Percentiles rank a stretch among this genome's conserved stretches.
phyloP scores from a whole-genome alignment of 2,329 filamentous ascomycete species.

The Fusarium equiseti region DNA sequence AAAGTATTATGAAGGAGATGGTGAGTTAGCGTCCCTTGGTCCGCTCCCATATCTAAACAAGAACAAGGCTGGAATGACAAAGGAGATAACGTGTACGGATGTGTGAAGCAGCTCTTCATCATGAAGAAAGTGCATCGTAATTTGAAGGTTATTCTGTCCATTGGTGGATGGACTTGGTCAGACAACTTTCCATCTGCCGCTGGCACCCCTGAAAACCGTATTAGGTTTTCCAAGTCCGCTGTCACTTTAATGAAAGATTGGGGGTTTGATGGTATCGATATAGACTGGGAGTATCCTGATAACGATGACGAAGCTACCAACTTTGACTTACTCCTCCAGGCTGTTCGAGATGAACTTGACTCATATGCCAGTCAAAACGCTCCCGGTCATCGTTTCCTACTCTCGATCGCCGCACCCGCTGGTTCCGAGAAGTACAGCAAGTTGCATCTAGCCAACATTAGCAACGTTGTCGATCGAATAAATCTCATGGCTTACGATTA shows the following conservation, averaged over 20 bases:
- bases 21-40: conserved; percentile 46
- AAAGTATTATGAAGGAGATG: conserved; percentile 75
- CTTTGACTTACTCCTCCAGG: conserved; percentile 31
- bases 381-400: conserved; percentile 18
- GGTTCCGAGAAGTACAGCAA: conserved; percentile 24
- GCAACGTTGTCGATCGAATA: conserved; percentile 25
- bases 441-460: conserved; percentile 22
- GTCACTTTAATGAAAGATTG: conserved; percentile 35
- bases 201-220: conserved; percentile 22
- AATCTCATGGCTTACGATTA: conserved; percentile 41
- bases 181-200: conserved; percentile 31
- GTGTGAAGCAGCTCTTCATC: conserved; percentile 34
- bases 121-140: conserved; percentile 34
- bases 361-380: conserved; percentile 14
- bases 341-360: conserved; percentile 30
- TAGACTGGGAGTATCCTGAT: conserved; percentile 36
- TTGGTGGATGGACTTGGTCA: conserved; percentile 37
- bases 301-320: conserved; percentile 25
- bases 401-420: conserved; percentile 34
- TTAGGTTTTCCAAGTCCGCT: conserved; percentile 31
- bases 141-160: conserved; percentile 33
- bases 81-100: conserved; percentile 32
- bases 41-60: neutral
- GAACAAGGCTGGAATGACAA: conserved; percentile 20
- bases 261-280: conserved; percentile 36